Evolutionary conservation across 768 basidiomycete genomes (phyloP), one percentile per base, ranked within the genome.

Genomic region (Suillus discolor): DNA sequence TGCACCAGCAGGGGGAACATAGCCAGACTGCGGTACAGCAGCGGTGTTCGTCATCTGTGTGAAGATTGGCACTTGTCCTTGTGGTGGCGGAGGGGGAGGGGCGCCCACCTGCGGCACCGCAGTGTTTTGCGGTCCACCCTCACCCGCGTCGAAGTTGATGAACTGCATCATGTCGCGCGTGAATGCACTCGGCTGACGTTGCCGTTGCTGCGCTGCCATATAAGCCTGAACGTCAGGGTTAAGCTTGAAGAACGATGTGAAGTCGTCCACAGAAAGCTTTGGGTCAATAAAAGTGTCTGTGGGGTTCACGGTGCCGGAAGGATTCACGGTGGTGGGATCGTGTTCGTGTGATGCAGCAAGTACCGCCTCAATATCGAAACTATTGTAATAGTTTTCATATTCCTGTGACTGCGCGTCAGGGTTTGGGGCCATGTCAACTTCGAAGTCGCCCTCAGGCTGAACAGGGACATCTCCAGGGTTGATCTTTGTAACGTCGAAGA

Each of bases 1-100:
- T 25, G 88, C 87, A 59, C 86, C 88, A 15, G 85, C 66, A 16
- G 88, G 87, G 6, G 88, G 88, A 0, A 79, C 73, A 67, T 89
- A 89, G 8, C 64, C 66, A 25, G 62, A 28, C 23, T 67, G 51
- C 9, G 67, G 63, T 7, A 66, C 53, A 23, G 55, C 57, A 11
- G 70, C 42, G 3, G 70, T 53, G 44, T 73, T 71, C 7, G 73
- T 71, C 74, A 73, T 71, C 69, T 69, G 78, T 59, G 68, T 71
- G 62, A 74, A 74, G 55, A 72, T 72, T 28, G 72, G 65, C 62
- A 68, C 61, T 16, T 66, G 49, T 16, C 25, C 8, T 49, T 49
- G 66, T 25, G 66, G 72, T 61, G 67, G 64, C 59, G 64, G 64
- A 34, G 63, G 65, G 51, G 57, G 61, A 67, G 25, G 63, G 49